Base-by-base conservation (phyloP, 768 basidiomycete genomes). In the Trichaptum fuscoviolaceum region DNA sequence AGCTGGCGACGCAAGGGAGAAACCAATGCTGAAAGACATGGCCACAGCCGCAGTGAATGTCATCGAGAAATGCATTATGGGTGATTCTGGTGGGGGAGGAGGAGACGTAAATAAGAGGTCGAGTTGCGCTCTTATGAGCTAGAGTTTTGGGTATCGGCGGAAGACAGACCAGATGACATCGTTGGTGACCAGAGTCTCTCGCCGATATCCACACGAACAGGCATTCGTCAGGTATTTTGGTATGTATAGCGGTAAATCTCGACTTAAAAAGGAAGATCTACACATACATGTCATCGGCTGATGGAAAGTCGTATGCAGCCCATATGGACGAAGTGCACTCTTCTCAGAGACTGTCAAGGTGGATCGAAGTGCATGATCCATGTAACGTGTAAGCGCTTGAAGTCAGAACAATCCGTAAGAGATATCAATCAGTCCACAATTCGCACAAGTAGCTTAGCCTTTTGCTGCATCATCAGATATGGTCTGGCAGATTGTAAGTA, bases 1-100 rank as follows among this genome's bases (percentile, higher is more conserved):
- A 66, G 73, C 71, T 59, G 66, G 57, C 7, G 69, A 26, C 15
- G 71, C 65, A 30, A 71, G 64, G 59, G 60, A 58, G 6, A 66
- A 30, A 27, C 23, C n/a, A 25, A 59, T 30, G 64, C 42, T 52
- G 42, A 52, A 12, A 20, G 15, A 52, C 20, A 52, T 52, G 20
- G 10, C 15, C 42, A 12, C 3, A 3, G 5, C 42, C 20, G 42
- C 10, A 52, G 42, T 52, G 42, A 52, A 12, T 12, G 15, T 52
- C 3, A 2, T 3, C 3, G 42, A 20, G 20, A 52, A 52, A 52
- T 3, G 20, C 42, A 52, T 52, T 20, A 52, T 52, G 42, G 20
- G 42, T 52, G 10, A 12, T 4, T 52, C 20, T 52, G 42, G 30
- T 2, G 30, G 8, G 8, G 8, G 30, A 30, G 30, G 30, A 30